Conservation (phyloP, 2,329 filamentous ascomycete genomes). For the Epichloe hybrida region DNA sequence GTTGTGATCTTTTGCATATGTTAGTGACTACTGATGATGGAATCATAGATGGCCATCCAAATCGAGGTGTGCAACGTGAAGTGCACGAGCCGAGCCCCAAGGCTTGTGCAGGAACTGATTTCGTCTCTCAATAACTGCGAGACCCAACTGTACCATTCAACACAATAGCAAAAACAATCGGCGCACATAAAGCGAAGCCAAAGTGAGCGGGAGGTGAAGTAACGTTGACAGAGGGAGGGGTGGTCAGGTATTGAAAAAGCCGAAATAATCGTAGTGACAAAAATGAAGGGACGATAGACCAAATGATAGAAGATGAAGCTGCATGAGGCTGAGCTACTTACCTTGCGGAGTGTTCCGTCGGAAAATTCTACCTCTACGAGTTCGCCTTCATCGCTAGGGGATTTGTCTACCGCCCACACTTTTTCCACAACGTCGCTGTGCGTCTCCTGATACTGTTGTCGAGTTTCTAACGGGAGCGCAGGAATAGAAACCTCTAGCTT, state of each 20-base stretch:
- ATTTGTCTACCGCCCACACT: slow-evolving; percentile 19
- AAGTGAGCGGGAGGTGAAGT: slow-evolving; percentile 1
- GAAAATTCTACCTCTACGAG: slow-evolving; percentile 30
- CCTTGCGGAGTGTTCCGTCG: slow-evolving; percentile 30
- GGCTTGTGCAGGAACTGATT: neutral
- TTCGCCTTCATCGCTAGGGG: slow-evolving; percentile 10
- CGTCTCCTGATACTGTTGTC: slow-evolving; percentile 17
- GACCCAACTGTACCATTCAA: neutral
- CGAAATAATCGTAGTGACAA: neutral
- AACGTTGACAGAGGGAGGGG: neutral
- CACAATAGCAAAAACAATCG: neutral
- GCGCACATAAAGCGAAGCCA: neutral
- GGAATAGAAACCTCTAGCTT: slow-evolving; percentile 19
- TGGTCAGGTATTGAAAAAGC: neutral
- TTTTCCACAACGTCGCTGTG: slow-evolving; percentile 25
- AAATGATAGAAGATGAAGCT: neutral
- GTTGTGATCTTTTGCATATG: slow-evolving; percentile 16
- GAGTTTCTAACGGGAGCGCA: slow-evolving; percentile 12
- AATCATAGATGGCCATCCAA: neutral
- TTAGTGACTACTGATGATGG: slow-evolving; percentile 6
- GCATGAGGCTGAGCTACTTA: slow-evolving; percentile 12
- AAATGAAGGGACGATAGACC: neutral
- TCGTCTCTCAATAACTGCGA: neutral
- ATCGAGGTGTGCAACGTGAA: neutral
- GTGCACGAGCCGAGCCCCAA: neutral